Percentiles rank a stretch among this genome's conserved stretches.
Conservation (phyloP, 2,329 filamentous ascomycete genomes). For the Ascochyta viciae-villosae region DNA sequence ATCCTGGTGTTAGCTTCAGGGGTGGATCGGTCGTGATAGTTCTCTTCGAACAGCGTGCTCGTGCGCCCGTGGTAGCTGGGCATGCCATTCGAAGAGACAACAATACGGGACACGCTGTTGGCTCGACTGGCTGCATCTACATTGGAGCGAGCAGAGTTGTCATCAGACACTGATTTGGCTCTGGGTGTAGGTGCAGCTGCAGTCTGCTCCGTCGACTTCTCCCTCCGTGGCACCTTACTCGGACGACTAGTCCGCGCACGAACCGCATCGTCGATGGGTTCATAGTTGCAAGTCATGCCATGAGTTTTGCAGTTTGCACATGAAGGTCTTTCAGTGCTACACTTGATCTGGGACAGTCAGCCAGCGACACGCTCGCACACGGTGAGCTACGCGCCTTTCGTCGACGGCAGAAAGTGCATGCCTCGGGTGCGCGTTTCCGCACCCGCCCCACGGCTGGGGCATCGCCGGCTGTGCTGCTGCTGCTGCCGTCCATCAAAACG, state of each 20-base stretch:
- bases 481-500: constrained; percentile 8
- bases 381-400: constrained; percentile 43
- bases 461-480: constrained; percentile 1
- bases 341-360: constrained; percentile 54
- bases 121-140: constrained; percentile 20
- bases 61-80: constrained; percentile 60
- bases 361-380: not conserved
- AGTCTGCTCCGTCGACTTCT: not conserved
- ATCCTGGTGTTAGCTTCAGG: constrained; percentile 28
- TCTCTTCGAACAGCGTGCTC: constrained; percentile 58
- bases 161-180: constrained; percentile 5
- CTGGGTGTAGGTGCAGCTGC: not conserved
- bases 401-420: constrained; percentile 50
- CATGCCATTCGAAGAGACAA: constrained; percentile 49
- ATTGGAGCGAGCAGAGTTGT: constrained; percentile 4
- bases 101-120: constrained; percentile 47
- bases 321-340: constrained; percentile 54
- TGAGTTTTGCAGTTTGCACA: constrained; percentile 58
- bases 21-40: constrained; percentile 23
- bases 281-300: constrained; percentile 54
- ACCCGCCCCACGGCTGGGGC: constrained; percentile 19
- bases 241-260: constrained; percentile 24
- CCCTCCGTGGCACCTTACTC: constrained; percentile 24
- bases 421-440: constrained; percentile 38
- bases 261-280: constrained; percentile 40